Percentiles rank a stretch among this genome's conserved stretches.
These are phyloP conservation scores for Alternaria conjuncta DNA, from an alignment of 2,329 filamentous ascomycete genomes.

Conservation along the genomic window DNA sequence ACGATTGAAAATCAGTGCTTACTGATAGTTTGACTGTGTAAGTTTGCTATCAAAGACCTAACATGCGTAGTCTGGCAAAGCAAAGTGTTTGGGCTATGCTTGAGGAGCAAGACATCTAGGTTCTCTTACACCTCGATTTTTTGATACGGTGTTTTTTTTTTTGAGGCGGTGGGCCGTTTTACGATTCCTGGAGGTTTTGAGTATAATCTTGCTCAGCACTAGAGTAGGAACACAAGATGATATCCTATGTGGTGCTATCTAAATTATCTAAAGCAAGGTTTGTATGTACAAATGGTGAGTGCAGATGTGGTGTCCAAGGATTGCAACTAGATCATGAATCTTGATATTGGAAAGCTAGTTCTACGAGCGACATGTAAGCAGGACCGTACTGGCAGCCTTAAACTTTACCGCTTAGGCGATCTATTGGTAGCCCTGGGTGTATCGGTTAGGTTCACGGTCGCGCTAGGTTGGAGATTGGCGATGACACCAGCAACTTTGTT, in stretches of 20 bases:
- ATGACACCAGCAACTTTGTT: neutral
- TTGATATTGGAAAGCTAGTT: neutral
- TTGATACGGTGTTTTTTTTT: neutral
- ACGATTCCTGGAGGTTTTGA: neutral
- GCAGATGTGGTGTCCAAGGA: neutral
- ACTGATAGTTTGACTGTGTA: neutral
- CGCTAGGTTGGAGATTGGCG: neutral
- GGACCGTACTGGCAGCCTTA: neutral
- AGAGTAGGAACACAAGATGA: neutral
- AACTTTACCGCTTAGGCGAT: neutral
- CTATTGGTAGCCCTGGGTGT: neutral
- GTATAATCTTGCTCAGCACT: neutral
- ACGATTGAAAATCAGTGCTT: neutral
- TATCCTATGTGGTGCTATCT: neutral
- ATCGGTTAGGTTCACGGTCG: neutral
- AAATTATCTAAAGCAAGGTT: neutral
- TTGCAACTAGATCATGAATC: neutral
- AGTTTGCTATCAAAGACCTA: neutral
- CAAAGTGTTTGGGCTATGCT: neutral
- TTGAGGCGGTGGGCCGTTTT: neutral
- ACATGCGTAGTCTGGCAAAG: neutral
- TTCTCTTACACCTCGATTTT: neutral
- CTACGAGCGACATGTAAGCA: neutral
- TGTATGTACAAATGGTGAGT: neutral
- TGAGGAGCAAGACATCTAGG: neutral